Conservation (phyloP, 2,329 filamentous ascomycete species). For the Stemphylium beticola region DNA sequence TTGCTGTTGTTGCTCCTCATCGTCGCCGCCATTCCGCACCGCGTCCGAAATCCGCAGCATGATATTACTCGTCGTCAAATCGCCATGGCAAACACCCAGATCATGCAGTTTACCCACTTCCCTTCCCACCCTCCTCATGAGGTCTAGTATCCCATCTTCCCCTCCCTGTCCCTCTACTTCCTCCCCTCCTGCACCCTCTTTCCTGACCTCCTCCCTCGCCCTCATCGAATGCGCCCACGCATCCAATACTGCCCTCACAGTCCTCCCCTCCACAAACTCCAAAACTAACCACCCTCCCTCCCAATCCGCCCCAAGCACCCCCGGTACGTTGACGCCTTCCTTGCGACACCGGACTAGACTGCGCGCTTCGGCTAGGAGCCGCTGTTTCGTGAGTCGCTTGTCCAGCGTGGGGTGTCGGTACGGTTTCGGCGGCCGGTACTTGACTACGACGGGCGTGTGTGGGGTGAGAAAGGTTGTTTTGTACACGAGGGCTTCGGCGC, state of each 20-base stretch:
- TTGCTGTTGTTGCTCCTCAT: no score
- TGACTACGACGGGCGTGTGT: conserved; percentile 75
- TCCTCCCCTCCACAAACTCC: conserved; percentile 62
- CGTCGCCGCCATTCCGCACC: no score
- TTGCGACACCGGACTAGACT: conserved; percentile 79
- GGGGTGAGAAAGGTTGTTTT: conserved; percentile 79
- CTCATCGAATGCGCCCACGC: conserved; percentile 61
- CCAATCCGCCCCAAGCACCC: conserved; percentile 73
- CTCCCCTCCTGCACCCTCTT: neutral
- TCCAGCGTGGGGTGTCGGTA: conserved; percentile 93
- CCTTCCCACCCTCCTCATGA: conserved; percentile 74
- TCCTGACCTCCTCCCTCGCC: conserved; percentile 8
- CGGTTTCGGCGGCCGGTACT: conserved; percentile 87
- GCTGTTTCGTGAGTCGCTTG: conserved; percentile 80
- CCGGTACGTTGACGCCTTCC: conserved; percentile 82
- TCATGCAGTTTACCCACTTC: conserved; percentile 79
- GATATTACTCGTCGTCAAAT: conserved; percentile 96
- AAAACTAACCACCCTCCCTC: conserved; percentile 65
- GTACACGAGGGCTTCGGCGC: conserved; percentile 95
- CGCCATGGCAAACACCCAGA: conserved; percentile 89
- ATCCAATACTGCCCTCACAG: conserved; percentile 74
- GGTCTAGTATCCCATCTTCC: conserved; percentile 43
- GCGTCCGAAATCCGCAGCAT: conserved; percentile 64
- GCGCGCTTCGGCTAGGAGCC: conserved; percentile 86
- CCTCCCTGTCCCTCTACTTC: conserved; percentile 33